Base-by-base conservation (phyloP, 345 rosid species). In the Populus deltoides region DNA sequence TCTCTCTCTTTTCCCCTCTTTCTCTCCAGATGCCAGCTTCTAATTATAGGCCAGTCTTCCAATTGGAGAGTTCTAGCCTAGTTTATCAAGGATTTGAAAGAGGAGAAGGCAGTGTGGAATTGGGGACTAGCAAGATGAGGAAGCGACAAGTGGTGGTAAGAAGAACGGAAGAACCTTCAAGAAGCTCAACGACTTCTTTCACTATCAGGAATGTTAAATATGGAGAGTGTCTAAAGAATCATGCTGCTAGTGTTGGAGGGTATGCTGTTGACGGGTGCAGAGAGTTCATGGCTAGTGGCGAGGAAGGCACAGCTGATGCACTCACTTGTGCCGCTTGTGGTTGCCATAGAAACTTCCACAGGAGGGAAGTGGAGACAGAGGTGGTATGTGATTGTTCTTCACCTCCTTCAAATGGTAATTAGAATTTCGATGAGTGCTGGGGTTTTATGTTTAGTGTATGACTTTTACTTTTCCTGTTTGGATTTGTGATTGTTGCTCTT, bases 181-280 rank as follows among this genome's bases (percentile, higher is more conserved):
- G 91, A 67, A 83, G 72, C 69, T 72, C 78, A 53, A 74, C 86
- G 22, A 70, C 45, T 61, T 81, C 92, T 9, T 1, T 55, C 76
- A 83, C 86, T 5, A 36, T 78, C 3, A 87, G 88, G 83, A 88
- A 75, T 66, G 89, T 92, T 76, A 85, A 89, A 66, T 90, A 92
- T 73, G 86, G 79, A 38, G 97, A 92, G 90, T 90, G 97, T 61
- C 94, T 90, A 70, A 92, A 88, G 90, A 92, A 92, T 67, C 93
- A 90, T 59, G 97, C 94, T 2, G 94, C 91, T 25, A 82, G 82
- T 6, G 86, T 89, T 18, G 97, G 94, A 2, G 94, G 94, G 17
- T 86, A 86, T 66, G 94, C 92, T 9, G 91, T 92, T 6, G 97
- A 92, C 8, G 97, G 97, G 1, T 92, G 97, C 86, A 88, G 94